Conservation (phyloP, 164 flowering plant species). For the Dillenia suffruticosa region DNA sequence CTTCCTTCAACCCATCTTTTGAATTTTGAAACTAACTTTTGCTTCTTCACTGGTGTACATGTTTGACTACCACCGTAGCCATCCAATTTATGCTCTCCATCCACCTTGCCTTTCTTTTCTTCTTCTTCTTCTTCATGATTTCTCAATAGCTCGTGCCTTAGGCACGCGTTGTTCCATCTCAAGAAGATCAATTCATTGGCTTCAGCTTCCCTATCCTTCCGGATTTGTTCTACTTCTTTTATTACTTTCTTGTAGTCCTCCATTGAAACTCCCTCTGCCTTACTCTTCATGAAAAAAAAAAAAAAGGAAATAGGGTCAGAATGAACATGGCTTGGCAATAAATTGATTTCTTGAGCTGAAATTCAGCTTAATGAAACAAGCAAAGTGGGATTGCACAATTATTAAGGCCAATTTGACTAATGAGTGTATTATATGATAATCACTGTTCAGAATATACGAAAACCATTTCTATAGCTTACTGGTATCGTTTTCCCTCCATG, state of each 20-base stretch:
- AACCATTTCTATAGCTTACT: too few species aligned
- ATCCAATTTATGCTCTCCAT: slow-evolving; percentile 6
- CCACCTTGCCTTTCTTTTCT: slow-evolving; percentile 6
- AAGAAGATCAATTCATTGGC: slow-evolving; percentile 39
- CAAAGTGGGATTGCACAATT: neutral
- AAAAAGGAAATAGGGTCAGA: neutral
- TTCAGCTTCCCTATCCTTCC: slow-evolving; percentile 37
- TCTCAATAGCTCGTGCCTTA: slow-evolving; percentile 47
- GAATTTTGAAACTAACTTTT: slow-evolving; percentile 42
- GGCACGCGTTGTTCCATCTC: slow-evolving; percentile 60
- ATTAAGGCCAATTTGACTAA: too few species aligned
- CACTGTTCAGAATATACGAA: too few species aligned
- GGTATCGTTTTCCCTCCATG: too few species aligned
- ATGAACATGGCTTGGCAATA: neutral
- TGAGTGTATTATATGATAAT: too few species aligned
- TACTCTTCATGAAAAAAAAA: slow-evolving; percentile 27
- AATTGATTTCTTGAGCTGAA: neutral
- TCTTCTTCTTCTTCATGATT: slow-evolving; percentile 21
- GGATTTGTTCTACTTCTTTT: slow-evolving; percentile 38
- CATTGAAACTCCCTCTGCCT: slow-evolving; percentile 18
- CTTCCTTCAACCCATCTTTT: slow-evolving; percentile 59
- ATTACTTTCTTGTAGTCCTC: slow-evolving; percentile 35
- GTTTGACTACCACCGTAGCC: slow-evolving; percentile 9
- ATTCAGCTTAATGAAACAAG: neutral
- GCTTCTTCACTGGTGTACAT: slow-evolving; percentile 22